These are phyloP conservation scores for Penicillium cinerascens DNA, from an alignment of 495 filamentous ascomycete species.

Conservation along the genomic window DNA sequence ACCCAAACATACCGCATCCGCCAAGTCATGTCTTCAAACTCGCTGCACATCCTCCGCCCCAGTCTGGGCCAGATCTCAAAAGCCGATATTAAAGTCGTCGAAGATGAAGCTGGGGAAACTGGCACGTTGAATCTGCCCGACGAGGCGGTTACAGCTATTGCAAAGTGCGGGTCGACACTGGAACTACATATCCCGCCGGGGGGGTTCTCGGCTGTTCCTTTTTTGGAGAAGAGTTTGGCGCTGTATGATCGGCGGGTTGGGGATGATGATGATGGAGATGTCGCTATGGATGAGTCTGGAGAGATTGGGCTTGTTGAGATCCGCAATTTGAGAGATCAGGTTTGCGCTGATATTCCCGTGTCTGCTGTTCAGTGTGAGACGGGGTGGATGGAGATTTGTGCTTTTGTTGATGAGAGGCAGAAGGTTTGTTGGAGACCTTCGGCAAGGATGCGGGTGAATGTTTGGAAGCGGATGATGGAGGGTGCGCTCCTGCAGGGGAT, in stretches of 20 bases:
- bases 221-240: conserved; percentile 33
- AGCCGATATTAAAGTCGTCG: conserved; percentile 32
- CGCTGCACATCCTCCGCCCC: conserved; percentile 68
- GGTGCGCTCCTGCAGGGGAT: conserved; percentile 43
- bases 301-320: neutral
- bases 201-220: conserved; percentile 32
- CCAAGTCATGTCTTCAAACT: conserved; percentile 90
- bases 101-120: conserved; percentile 18
- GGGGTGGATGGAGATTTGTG: conserved; percentile 48
- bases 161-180: conserved; percentile 70
- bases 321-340: conserved; percentile 15
- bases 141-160: conserved; percentile 54
- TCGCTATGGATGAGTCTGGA: conserved; percentile 11
- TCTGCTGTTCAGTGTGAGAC: conserved; percentile 40
- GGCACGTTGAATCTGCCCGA: conserved; percentile 32
- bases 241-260: conserved; percentile 29
- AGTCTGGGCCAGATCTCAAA: conserved; percentile 29
- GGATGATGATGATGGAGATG: conserved; percentile 21
- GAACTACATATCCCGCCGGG: conserved; percentile 50
- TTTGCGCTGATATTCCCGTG: conserved; percentile 46
- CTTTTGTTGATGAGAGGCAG: conserved; percentile 37
- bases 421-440: conserved; percentile 41
- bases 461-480: conserved; percentile 48
- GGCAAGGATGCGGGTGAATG: conserved; percentile 33
- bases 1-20: conserved; percentile 72